Percentiles rank a stretch among this genome's conserved stretches.
Conservation (phyloP, 1,284 basidiomycete species). For the Pascua guehoae region DNA sequence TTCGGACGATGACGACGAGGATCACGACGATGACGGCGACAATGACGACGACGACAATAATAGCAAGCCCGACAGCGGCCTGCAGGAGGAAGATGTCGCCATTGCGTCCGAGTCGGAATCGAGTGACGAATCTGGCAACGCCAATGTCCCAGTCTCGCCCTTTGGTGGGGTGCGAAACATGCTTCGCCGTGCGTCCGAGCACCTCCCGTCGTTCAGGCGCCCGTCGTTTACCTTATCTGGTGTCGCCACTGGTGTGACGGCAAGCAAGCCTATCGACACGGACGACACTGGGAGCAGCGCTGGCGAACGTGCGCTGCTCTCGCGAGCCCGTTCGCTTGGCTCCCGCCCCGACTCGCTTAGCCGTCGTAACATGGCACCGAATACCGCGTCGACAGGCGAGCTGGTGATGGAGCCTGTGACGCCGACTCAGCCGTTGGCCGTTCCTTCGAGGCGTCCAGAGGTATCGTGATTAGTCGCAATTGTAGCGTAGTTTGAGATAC, state of each 20-base stretch:
- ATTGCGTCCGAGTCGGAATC: not conserved
- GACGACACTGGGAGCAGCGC: not conserved
- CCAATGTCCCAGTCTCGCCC: not conserved
- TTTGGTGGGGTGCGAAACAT: constrained; percentile 21
- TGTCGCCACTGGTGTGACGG: not conserved
- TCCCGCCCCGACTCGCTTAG: not conserved
- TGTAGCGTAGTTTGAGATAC: too few relatives aligned
- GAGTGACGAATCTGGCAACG: not conserved
- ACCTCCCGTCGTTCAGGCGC: constrained; percentile 26
- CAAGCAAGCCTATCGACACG: not conserved
- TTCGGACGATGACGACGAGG: constrained; percentile 59
- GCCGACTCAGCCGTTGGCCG: too few relatives aligned
- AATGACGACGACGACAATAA: not conserved
- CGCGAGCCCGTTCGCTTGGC: constrained; percentile 6
- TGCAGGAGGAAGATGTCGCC: constrained; percentile 11
- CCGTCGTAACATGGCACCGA: too few relatives aligned
- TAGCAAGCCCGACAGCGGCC: constrained; percentile 4
- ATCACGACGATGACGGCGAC: constrained; percentile 22
- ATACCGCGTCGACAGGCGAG: too few relatives aligned
- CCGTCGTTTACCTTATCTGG: constrained; percentile 14
- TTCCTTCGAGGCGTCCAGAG: too few relatives aligned
- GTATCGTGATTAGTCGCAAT: too few relatives aligned
- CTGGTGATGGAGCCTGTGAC: too few relatives aligned
- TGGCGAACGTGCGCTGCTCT: constrained; percentile 1
- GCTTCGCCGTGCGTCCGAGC: constrained; percentile 35